phyloP scores from a whole-genome alignment of 2,329 filamentous ascomycete genomes.

The Aschersonia sp. region DNA sequence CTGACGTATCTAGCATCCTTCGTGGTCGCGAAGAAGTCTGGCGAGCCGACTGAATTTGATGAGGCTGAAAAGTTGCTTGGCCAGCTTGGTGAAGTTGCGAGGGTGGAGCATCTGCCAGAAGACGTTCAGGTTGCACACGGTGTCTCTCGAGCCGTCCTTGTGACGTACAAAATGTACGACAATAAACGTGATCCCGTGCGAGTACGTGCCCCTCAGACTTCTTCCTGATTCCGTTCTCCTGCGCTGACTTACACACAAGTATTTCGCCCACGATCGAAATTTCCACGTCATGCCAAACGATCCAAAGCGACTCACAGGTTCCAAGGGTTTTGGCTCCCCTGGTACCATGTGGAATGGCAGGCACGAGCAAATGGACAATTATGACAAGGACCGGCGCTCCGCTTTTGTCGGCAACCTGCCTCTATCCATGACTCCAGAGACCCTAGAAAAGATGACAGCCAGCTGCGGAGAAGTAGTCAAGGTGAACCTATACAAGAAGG shows the following conservation, averaged over 20 bases:
- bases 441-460: slow-evolving; percentile 22
- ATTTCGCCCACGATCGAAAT: slow-evolving; percentile 3
- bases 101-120: slow-evolving; percentile 19
- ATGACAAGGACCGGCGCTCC: slow-evolving; percentile 29
- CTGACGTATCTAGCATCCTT: slow-evolving; percentile 30
- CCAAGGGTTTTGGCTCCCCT: not conserved
- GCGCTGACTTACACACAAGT: not conserved
- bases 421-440: slow-evolving; percentile 16
- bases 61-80: slow-evolving; percentile 30
- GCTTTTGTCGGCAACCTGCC: slow-evolving; percentile 34
- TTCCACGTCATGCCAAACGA: slow-evolving; percentile 14
- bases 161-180: slow-evolving; percentile 37
- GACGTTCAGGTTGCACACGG: slow-evolving; percentile 18
- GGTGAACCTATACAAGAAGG: slow-evolving; percentile 11
- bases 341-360: slow-evolving; percentile 1
- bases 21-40: slow-evolving; percentile 25
- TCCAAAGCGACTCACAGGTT: slow-evolving; percentile 5
- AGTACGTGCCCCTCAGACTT: slow-evolving; percentile 19
- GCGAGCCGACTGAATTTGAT: slow-evolving; percentile 19
- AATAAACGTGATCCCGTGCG: slow-evolving; percentile 30
- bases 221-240: not conserved
- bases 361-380: slow-evolving; percentile 14
- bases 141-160: slow-evolving; percentile 25
- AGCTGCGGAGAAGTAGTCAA: slow-evolving; percentile 21
- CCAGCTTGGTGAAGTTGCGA: slow-evolving; percentile 27